These are phyloP conservation scores for Fusarium sp. DNA, from an alignment of 2,329 filamentous ascomycete species.

Conservation along the genomic window DNA sequence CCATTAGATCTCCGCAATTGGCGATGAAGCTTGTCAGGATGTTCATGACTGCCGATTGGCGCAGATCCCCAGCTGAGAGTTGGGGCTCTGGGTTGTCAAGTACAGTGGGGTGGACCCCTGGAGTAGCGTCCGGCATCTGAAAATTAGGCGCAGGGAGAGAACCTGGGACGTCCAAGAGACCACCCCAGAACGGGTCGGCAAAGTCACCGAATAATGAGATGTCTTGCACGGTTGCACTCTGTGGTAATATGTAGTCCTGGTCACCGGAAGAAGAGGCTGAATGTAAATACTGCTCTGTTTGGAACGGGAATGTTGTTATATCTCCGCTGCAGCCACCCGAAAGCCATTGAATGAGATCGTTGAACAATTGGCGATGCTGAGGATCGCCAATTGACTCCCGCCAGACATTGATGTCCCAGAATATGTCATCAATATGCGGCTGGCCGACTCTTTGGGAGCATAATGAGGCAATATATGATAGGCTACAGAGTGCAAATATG, in stretches of 20 bases:
- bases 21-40: background rate
- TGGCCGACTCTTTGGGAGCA: rapidly evolving
- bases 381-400: rapidly evolving
- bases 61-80: rapidly evolving
- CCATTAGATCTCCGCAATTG: background rate
- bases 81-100: rapidly evolving
- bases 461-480: background rate
- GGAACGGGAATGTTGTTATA: rapidly evolving
- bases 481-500: background rate
- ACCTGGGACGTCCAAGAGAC: rapidly evolving
- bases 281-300: rapidly evolving
- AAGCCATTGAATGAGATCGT: background rate
- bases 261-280: rapidly evolving
- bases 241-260: rapidly evolving
- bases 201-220: background rate
- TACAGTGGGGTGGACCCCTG: rapidly evolving
- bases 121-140: rapidly evolving
- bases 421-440: background rate
- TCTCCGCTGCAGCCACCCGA: too few relatives aligned
- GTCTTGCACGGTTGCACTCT: background rate
- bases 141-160: rapidly evolving
- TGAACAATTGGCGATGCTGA: background rate
- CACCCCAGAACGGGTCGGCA: background rate
- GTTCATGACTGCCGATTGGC: background rate
- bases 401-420: background rate